Evolutionary conservation across 176 grass and related monocot species (phyloP).

Genomic region (Thinopyrum elongatum): DNA sequence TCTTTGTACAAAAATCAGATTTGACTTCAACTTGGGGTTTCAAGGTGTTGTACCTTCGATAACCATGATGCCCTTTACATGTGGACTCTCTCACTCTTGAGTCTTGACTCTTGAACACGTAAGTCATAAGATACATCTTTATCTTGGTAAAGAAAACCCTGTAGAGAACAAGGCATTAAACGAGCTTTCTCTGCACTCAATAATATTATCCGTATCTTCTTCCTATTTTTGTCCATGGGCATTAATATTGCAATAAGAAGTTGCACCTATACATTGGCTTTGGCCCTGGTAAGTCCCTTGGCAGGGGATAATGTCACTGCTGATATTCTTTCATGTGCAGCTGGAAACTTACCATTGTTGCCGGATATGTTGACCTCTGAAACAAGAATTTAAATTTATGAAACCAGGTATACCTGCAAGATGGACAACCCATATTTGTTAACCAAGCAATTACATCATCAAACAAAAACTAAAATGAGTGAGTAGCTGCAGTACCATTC

Average conservation of each 20-base stretch:
- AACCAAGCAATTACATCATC: conserved; percentile 11
- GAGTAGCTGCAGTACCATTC: conserved; percentile 14
- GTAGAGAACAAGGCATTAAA: conserved; percentile 18
- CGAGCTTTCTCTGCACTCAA: conserved; percentile 51
- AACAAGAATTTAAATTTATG: neutral
- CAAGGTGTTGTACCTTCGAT: too few relatives aligned
- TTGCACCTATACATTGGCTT: conserved; percentile 40
- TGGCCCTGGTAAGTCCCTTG: conserved; percentile 47
- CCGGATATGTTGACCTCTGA: conserved; percentile 16
- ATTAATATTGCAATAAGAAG: conserved; percentile 46
- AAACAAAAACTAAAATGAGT: conserved; percentile 12
- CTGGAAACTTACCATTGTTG: conserved; percentile 35
- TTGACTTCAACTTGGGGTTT: too few relatives aligned
- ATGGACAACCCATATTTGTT: neutral
- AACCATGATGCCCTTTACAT: too few relatives aligned
- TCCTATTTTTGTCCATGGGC: conserved; percentile 47
- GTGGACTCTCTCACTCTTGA: too few relatives aligned
- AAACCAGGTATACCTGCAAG: conserved; percentile 11
- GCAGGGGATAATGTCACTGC: conserved; percentile 38
- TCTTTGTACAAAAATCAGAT: too few relatives aligned
- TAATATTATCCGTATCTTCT: conserved; percentile 49
- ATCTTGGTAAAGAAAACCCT: conserved; percentile 6
- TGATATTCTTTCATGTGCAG: conserved; percentile 40
- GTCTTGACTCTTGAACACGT: too few relatives aligned
- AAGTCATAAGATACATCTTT: too few relatives aligned